Evolutionary conservation across 2,329 filamentous ascomycete species (phyloP), one percentile per base, ranked within the genome.

Genomic region (Beauveria bassiana): DNA sequence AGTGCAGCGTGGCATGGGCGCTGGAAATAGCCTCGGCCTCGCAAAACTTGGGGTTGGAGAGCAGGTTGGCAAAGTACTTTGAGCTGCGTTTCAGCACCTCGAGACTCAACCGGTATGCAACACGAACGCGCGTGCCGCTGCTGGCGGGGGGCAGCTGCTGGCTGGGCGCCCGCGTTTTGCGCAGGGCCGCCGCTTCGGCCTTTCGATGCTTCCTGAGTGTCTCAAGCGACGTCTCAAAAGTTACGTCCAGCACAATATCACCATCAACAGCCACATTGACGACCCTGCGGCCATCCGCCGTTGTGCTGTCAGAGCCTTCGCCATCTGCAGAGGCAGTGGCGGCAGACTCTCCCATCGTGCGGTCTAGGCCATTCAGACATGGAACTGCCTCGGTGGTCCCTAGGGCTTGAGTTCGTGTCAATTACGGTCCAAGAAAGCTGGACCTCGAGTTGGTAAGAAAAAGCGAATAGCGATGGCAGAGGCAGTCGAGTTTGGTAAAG

Each of bases 31-130:
- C 71, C 53, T 78, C 78, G 8, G 83, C 82, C 74, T 92, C 87
- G 59, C 80, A 76, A 70, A 91, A 90, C 61, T 83, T 77, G 3
- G 77, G 78, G 64, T 86, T 82, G 10, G 83, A 81, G 2, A 92
- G 78, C 18, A 92, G 79, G 61, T 84, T 85, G 61, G 79, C 79
- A 70, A 92, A 92, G 72, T 91, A 92, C 61, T 82, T 82, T 5
- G 88, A 91, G 64, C 83, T 79, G 64, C 77, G 77, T 71, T 79
- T 83, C 40, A 92, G 76, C 0, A 75, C 75, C 14, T 75, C 75
- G 1, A 86, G 74, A 56, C 81, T 79, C 49, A 89, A 87, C 28
- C 88, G 81, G 68, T 87, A 91, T 14, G 78, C 75, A 40, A 78
- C 70, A 24, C 74, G 73, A 34, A 77, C 67, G 54, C 66, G 73